These are phyloP conservation scores for Bidens hawaiensis DNA, from an alignment of 140 eudicot genomes.

Conservation along the genomic window DNA sequence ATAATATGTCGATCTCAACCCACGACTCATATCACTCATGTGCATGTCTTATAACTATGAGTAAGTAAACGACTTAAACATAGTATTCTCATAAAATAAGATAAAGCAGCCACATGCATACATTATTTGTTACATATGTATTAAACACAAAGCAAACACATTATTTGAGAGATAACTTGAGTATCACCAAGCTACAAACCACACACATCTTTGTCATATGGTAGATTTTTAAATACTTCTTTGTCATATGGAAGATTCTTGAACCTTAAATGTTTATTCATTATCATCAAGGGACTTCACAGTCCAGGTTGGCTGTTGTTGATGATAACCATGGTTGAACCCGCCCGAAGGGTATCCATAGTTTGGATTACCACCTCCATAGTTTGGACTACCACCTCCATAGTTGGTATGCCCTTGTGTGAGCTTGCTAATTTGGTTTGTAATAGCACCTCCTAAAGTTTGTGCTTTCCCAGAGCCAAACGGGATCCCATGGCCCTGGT, in stretches of 20 bases:
- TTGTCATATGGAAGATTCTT: conserved; percentile 13
- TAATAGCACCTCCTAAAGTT: conserved; percentile 22
- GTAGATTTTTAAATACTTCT: conserved; percentile 12
- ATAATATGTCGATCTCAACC: no score
- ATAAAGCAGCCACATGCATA: conserved; percentile 4
- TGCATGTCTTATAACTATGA: background rate
- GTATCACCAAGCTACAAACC: conserved; percentile 16
- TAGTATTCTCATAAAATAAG: conserved; percentile 1
- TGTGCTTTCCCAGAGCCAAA: conserved; percentile 6
- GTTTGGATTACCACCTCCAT: conserved; percentile 15
- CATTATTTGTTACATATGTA: conserved; percentile 23
- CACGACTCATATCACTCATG: no score
- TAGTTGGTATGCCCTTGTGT: conserved; percentile 14
- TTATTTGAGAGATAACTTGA: conserved; percentile 27
- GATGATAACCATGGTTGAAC: conserved; percentile 28
- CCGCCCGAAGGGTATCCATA: no score
- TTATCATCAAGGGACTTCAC: conserved; percentile 41
- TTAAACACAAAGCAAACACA: conserved; percentile 17
- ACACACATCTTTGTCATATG: conserved; percentile 16
- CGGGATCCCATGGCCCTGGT: conserved; percentile 15
- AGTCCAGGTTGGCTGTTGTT: conserved; percentile 35
- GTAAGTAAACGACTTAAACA: background rate
- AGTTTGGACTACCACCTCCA: conserved; percentile 14
- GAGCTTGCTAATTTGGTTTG: conserved; percentile 6
- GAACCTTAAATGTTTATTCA: conserved; percentile 24